A percentile compares a stretch with the other conserved stretches of the same genome.
Evolutionary conservation across 2,329 filamentous ascomycete species (phyloP).

Genomic region (Camillea tinctor): DNA sequence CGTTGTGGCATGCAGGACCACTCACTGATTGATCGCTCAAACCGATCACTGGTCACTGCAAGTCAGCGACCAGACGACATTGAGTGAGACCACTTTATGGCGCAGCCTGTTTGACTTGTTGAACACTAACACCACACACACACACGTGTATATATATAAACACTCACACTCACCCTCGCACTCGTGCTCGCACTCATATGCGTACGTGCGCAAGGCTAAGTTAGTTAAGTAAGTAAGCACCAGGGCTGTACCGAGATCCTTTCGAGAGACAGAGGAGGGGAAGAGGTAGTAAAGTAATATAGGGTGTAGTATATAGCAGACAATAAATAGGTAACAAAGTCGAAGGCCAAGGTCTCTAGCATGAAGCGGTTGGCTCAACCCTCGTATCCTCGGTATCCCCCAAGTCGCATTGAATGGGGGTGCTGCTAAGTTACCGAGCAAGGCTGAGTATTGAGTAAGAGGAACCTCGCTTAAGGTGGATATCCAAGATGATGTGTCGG

Average conservation of each 20-base stretch:
- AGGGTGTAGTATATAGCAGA: too few relatives aligned
- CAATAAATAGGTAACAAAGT: not conserved
- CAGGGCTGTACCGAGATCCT: too few relatives aligned
- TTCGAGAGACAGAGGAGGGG: too few relatives aligned
- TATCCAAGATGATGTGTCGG: not conserved
- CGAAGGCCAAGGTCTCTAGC: not conserved
- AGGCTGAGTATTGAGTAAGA: not conserved
- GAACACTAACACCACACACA: not conserved
- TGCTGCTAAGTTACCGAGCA: not conserved
- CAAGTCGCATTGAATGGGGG: not conserved
- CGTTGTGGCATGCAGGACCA: not conserved
- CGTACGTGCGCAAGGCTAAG: not conserved
- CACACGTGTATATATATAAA: too few relatives aligned
- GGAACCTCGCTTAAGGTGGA: not conserved
- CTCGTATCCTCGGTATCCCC: not conserved
- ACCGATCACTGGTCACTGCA: not conserved
- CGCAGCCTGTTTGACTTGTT: not conserved
- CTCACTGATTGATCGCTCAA: not conserved
- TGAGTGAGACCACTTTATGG: not conserved
- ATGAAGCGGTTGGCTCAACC: not conserved
- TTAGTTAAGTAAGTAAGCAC: not conserved
- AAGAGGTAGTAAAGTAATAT: too few relatives aligned
- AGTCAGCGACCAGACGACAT: not conserved
- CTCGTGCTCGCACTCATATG: not conserved
- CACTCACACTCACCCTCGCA: not conserved